Conservation (phyloP, 257 asterid species). For the Penstemon barbatus region DNA sequence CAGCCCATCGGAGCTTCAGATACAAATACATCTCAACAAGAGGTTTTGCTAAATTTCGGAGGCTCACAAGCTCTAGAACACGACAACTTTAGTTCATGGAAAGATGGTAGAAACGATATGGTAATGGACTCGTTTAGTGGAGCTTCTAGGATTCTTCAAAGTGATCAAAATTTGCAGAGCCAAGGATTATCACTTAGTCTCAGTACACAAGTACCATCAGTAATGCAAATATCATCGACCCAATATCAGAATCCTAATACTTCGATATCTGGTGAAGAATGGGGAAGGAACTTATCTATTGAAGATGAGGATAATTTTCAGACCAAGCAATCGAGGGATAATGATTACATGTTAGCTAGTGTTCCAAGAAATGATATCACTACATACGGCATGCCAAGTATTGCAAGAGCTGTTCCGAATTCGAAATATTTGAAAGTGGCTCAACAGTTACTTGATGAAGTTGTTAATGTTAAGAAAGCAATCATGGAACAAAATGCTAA, state of each 20-base stretch:
- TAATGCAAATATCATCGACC: slow-evolving; percentile 42
- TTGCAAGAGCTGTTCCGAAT: slow-evolving; percentile 47
- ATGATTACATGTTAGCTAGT: slow-evolving; percentile 38
- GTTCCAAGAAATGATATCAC: slow-evolving; percentile 36
- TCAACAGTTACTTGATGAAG: slow-evolving; percentile 75
- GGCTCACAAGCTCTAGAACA: slow-evolving; percentile 41
- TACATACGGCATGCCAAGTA: slow-evolving; percentile 46
- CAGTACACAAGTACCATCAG: slow-evolving; percentile 54
- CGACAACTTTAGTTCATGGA: slow-evolving; percentile 52
- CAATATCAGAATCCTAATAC: slow-evolving; percentile 43
- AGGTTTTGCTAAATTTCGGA: slow-evolving; percentile 47
- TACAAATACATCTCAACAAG: slow-evolving; percentile 48
- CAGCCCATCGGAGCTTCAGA: slow-evolving; percentile 40
- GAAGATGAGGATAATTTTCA: slow-evolving; percentile 45
- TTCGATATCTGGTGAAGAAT: slow-evolving; percentile 35
- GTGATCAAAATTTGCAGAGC: slow-evolving; percentile 42
- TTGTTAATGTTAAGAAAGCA: slow-evolving; percentile 70
- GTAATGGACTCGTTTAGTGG: slow-evolving; percentile 37
- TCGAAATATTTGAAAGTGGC: slow-evolving; percentile 80
- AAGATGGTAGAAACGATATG: slow-evolving; percentile 46
- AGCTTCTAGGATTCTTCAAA: slow-evolving; percentile 42
- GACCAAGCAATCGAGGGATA: slow-evolving; percentile 40
- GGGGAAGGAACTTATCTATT: slow-evolving; percentile 39
- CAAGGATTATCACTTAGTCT: slow-evolving; percentile 86
- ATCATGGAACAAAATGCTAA: slow-evolving; percentile 45